phyloP scores from a whole-genome alignment of 2,329 filamentous ascomycete genomes.

The Alternaria sp. region DNA sequence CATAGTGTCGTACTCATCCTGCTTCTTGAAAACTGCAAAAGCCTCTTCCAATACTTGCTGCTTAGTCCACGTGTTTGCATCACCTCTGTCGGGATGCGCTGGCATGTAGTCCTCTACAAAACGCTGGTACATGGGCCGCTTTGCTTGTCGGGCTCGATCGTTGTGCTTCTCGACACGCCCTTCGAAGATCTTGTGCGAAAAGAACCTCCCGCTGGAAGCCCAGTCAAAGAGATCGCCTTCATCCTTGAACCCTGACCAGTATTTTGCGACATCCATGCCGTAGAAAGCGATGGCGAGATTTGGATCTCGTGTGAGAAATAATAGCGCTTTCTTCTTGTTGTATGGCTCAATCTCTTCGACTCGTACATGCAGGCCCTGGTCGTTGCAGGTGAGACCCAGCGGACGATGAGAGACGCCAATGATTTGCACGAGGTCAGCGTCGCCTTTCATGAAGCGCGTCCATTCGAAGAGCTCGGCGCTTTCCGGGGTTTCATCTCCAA shows the following conservation, averaged over 20 bases:
- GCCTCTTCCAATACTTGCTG: conserved; percentile 60
- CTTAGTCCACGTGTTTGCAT: conserved; percentile 39
- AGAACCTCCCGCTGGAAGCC: conserved; percentile 63
- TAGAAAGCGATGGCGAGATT: conserved; percentile 66
- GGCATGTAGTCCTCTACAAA: conserved; percentile 72
- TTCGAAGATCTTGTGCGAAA: conserved; percentile 54
- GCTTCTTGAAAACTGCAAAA: conserved; percentile 58
- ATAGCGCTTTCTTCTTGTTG: conserved; percentile 62
- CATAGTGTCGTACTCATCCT: conserved; percentile 53
- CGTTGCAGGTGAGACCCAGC: conserved; percentile 70
- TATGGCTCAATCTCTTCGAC: conserved; percentile 70
- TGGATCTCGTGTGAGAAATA: conserved; percentile 68
- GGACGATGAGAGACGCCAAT: conserved; percentile 68
- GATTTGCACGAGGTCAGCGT: conserved; percentile 74
- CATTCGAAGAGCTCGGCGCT: conserved; percentile 57
- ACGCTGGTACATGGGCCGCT: conserved; percentile 62
- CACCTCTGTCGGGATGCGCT: conserved; percentile 51
- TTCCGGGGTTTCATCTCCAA: conserved; percentile 36
- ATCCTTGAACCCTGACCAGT: conserved; percentile 62
- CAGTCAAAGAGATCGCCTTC: conserved; percentile 68
- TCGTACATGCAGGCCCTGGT: conserved; percentile 68
- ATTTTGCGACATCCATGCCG: conserved; percentile 60
- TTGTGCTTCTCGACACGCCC: conserved; percentile 51
- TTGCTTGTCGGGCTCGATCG: conserved; percentile 63
- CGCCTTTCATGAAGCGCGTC: conserved; percentile 71